Evolutionary conservation across 306 rosid genomes (phyloP).

Genomic region (Bauhinia variegata): DNA sequence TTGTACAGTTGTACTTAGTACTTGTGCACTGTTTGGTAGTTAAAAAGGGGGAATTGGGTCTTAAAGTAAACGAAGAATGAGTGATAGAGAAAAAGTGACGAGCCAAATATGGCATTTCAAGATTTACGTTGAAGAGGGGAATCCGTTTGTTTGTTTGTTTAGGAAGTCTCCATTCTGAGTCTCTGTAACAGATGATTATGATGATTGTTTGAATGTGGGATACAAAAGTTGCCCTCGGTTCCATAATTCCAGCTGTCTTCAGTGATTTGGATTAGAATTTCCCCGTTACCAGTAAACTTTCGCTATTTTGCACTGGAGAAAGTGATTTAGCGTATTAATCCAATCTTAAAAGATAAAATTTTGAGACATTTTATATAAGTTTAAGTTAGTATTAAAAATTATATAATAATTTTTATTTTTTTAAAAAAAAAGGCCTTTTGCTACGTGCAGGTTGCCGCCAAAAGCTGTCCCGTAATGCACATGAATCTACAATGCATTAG

Average conservation of each 20-base stretch:
- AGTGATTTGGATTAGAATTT: constrained; percentile 9
- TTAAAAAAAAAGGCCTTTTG: no score
- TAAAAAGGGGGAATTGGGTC: not conserved
- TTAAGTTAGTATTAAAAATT: no score
- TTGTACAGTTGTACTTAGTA: not conserved
- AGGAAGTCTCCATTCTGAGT: constrained; percentile 31
- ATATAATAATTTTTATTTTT: no score
- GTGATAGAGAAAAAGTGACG: not conserved
- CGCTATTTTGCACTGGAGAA: no score
- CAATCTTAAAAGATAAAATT: no score
- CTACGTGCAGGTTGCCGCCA: not conserved
- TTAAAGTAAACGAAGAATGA: no score
- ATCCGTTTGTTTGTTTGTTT: constrained; percentile 7
- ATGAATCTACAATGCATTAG: constrained; percentile 5
- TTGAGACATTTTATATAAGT: no score
- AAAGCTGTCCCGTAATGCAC: not conserved
- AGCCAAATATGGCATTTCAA: no score
- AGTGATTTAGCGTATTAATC: no score
- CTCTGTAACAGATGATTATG: not conserved
- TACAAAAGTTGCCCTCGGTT: constrained; percentile 41
- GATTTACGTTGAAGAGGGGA: no score
- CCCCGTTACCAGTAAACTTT: not conserved
- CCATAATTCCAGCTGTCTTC: constrained; percentile 36
- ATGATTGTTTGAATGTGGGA: no score
- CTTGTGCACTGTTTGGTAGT: not conserved